These are phyloP conservation scores for Pelargonium myrrhifolium DNA, from an alignment of 441 rosid genomes.

Conservation along the genomic window DNA sequence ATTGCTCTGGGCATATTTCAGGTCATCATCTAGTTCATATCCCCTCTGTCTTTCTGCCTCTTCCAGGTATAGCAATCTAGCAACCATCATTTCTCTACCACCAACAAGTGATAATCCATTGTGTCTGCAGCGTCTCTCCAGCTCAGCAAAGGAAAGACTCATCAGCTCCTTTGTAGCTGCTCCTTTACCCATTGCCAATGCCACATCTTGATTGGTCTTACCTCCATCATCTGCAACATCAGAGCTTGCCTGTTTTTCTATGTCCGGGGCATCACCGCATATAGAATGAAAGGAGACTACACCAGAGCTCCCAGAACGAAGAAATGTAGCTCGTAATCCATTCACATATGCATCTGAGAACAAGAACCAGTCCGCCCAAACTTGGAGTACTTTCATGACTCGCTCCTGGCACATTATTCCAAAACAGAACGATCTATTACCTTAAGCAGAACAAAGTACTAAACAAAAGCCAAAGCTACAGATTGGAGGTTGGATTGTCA, in stretches of 20 bases:
- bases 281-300: constrained; percentile 80
- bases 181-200: constrained; percentile 92
- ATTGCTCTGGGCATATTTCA: constrained; percentile 48
- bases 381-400: constrained; percentile 93
- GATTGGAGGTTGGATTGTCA: neutral
- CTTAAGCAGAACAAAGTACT: neutral
- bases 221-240: constrained; percentile 42
- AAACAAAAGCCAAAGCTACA: constrained; percentile 10
- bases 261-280: constrained; percentile 76
- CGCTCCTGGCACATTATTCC: constrained; percentile 55
- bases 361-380: constrained; percentile 99
- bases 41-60: constrained; percentile 93
- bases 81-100: constrained; percentile 97
- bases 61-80: constrained; percentile 83
- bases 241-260: constrained; percentile 50
- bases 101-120: constrained; percentile 96
- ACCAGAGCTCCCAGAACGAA: constrained; percentile 82
- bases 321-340: constrained; percentile 93
- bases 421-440: constrained; percentile 9
- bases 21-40: constrained; percentile 69
- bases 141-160: constrained; percentile 83
- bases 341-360: constrained; percentile 97
- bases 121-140: constrained; percentile 96
- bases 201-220: constrained; percentile 72
- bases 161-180: constrained; percentile 89